Base-by-base conservation (phyloP, 139 green algal genomes). In the Micromonas commoda region DNA sequence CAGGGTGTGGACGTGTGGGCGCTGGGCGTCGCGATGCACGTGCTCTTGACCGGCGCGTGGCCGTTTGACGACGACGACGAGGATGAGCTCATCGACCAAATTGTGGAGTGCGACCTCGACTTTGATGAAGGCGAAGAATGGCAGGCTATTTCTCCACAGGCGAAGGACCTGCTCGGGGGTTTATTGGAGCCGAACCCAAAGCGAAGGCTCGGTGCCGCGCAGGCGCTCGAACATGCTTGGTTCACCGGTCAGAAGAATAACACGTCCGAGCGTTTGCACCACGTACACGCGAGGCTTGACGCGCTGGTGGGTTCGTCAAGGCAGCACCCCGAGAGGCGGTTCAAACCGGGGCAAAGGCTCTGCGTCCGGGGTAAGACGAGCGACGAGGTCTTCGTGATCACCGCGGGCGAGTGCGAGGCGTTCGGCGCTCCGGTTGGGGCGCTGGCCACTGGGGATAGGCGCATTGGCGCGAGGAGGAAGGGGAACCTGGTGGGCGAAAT, bases 1-100 rank as follows among this genome's bases (percentile, higher is more conserved):
- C 77, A 66, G 19, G 65, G 73, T 3, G 81, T 85, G 0, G 82
- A 86, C 45, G 61, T 82, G 21, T 86, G 82, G 82, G 74, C 77
- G 24, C 52, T 80, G 16, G 82, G 82, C 24, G 70, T 86, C 16
- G 68, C 72, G 13, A 73, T 86, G 64, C 80, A 82, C 38, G 61
- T 45, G 70, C 60, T 82, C 24, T 34, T 82, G 5, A 66, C 71
- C n/a, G 35, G 53, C 29, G 70, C 34, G 24, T 75, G 45, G 39
- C 70, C 71, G 32, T 82, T 79, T 29, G 70, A 75, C 6, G 57
- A 79, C 32, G 71, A 83, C 16, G 79, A 83, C 61, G 79, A 83
- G 61, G 79, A 83, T 33, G 61, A 72, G 2, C 39, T 82, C 2
- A 60, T 63, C 2, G 71, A 78, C n/a, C 53, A 39, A n/a, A 82